Conservation (phyloP, 768 basidiomycete genomes). For the Mycena vulgaris region DNA sequence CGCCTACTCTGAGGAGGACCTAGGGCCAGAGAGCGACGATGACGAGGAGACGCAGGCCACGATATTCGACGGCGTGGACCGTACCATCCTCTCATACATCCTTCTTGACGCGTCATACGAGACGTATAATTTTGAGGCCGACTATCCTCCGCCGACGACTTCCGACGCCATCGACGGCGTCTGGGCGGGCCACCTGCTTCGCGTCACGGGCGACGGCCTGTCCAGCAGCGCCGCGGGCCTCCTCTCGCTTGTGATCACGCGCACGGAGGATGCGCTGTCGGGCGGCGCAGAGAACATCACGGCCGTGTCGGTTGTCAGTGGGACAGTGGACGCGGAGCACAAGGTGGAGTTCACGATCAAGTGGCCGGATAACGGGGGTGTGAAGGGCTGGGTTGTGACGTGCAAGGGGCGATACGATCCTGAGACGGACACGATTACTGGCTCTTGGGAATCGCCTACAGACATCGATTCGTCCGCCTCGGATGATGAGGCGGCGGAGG, state of each 20-base stretch:
- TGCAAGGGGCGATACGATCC: conserved; percentile 32
- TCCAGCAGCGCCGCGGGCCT: not conserved
- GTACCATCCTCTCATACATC: not conserved
- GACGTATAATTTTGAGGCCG: conserved; percentile 22
- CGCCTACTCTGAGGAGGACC: conserved; percentile 13
- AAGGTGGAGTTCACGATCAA: conserved; percentile 19
- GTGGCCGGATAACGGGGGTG: conserved; percentile 19
- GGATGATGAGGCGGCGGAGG: too few relatives aligned
- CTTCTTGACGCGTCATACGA: conserved; percentile 9
- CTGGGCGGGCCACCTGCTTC: conserved; percentile 28
- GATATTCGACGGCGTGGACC: conserved; percentile 4
- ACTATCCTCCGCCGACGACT: conserved; percentile 11
- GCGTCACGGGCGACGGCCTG: not conserved
- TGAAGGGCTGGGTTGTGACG: too few relatives aligned
- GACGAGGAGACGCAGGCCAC: conserved; percentile 24
- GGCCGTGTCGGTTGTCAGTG: conserved; percentile 2
- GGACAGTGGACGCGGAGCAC: conserved; percentile 23
- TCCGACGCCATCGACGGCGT: conserved; percentile 25
- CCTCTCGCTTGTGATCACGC: conserved; percentile 24
- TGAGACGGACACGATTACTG: conserved; percentile 21
- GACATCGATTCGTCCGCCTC: too few relatives aligned
- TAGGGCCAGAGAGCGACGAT: conserved; percentile 25
- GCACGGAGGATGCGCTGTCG: conserved; percentile 16
- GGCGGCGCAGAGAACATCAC: conserved; percentile 21
- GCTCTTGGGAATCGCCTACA: conserved; percentile 24